Base-by-base conservation (phyloP, 2,329 filamentous ascomycete genomes). In the Gnomoniopsis sp. region DNA sequence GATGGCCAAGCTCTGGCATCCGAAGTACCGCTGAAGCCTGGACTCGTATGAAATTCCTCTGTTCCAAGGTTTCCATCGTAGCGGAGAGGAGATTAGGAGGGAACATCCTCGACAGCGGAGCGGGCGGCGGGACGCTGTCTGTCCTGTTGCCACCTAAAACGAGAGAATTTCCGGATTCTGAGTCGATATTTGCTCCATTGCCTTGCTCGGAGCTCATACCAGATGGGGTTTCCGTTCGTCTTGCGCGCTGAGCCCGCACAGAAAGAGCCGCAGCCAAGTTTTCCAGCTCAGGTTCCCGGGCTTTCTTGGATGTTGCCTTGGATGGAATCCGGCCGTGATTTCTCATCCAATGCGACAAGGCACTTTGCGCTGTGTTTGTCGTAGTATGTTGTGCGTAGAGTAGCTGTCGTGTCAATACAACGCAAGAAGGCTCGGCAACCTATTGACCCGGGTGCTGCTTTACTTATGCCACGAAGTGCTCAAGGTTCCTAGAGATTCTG, bases 81-180 rank as follows among this genome's bases (percentile, higher is more conserved):
- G 36, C 36, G 36, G 36, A 41, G 36, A 41, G 36, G 36, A 41
- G 36, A 6, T 22, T 12, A 55, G 53, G 15, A 55, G 53, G 53
- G 53, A 49, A 55, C 17, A 55, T 55, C 46, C 53, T 49, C 53
- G 46, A 55, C 53, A 10, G 33, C 11, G 19, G 34, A 38, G 47
- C 53, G 46, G 46, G 22, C 38, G 17, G n/a, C 38, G 23, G 48
- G 17, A 38, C 4, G 17, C 36, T 36, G 53, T 23, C 41, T 30
- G 26, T 30, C 26, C 26, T 8, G 26, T 30, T 8, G 26, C 53
- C 46, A 26, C 53, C 53, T 14, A 56, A 38, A 41, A 38, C 46
- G 53, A 49, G 26, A 30, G 26, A 4, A 4, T 30, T 30, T 4
- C 26, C 8, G 4, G 26, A 8, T n/a, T n/a, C n/a, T n/a, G n/a